Conservation (phyloP, 768 basidiomycete species). For the Baorangia bicolor region DNA sequence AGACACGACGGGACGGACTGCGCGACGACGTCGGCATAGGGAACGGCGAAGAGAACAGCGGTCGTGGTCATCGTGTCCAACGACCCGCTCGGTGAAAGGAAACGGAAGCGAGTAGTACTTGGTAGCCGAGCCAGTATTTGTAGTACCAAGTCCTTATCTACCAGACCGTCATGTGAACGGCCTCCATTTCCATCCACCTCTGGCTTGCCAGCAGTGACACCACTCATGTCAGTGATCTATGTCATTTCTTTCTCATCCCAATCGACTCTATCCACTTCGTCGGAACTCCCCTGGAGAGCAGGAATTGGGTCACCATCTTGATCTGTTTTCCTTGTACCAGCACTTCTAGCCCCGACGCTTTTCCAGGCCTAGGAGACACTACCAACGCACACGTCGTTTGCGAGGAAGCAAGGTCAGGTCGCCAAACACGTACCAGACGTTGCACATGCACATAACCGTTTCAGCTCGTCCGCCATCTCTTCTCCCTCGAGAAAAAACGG, state of each 20-base stretch:
- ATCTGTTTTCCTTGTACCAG: constrained; percentile 85
- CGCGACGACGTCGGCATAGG: constrained; percentile 18
- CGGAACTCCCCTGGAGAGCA: constrained; percentile 71
- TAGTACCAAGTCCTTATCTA: not conserved
- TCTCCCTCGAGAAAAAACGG: constrained; percentile 68
- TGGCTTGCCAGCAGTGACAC: too few species aligned
- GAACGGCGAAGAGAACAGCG: constrained; percentile 19
- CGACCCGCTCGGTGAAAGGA: not conserved
- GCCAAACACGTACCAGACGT: constrained; percentile 58
- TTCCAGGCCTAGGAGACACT: constrained; percentile 66
- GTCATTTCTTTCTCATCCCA: constrained; percentile 50
- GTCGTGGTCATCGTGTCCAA: constrained; percentile 6
- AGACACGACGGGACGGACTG: constrained; percentile 41
- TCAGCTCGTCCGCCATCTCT: constrained; percentile 75
- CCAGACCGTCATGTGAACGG: not conserved
- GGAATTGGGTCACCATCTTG: constrained; percentile 60
- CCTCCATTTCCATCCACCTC: too few species aligned
- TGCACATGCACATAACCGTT: constrained; percentile 73
- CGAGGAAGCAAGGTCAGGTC: not conserved
- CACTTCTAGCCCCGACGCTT: constrained; percentile 62
- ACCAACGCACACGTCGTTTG: not conserved
- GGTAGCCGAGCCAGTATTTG: not conserved
- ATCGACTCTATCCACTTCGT: constrained; percentile 73
- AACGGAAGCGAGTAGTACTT: not conserved
- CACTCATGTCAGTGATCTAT: too few species aligned